Evolutionary conservation across 352 stramenopile genomes (phyloP).

Genomic region (Elongisporangium anandrum): DNA sequence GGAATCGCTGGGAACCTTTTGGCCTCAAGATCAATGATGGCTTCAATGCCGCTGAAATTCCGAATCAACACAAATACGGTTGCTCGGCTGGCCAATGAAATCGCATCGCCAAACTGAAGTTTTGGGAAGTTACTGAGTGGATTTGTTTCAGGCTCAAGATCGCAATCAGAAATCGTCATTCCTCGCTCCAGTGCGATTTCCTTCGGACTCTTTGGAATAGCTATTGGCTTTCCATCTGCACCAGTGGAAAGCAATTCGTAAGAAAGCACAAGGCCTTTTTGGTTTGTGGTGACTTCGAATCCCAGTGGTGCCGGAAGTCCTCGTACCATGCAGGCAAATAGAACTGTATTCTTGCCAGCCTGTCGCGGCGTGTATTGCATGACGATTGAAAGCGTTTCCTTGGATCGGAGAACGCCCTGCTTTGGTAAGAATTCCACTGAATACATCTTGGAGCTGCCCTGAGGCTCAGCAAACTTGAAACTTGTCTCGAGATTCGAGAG

Average conservation of each 20-base stretch:
- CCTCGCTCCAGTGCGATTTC: conserved; percentile 33
- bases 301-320: conserved; percentile 55
- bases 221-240: neutral
- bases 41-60: conserved; percentile 79
- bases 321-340: conserved; percentile 62
- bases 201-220: conserved; percentile 28
- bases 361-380: conserved; percentile 60
- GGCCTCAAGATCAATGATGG: conserved; percentile 48
- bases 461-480: conserved; percentile 74
- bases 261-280: conserved; percentile 76
- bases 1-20: conserved; percentile 38
- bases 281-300: conserved; percentile 53
- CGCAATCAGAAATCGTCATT: conserved; percentile 34
- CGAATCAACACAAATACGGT: conserved; percentile 49
- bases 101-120: conserved; percentile 55
- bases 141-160: conserved; percentile 41
- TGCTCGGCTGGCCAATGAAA: conserved; percentile 53
- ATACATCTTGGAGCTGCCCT: conserved; percentile 45
- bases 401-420: conserved; percentile 48
- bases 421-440: conserved; percentile 38
- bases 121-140: conserved; percentile 31
- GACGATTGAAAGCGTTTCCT: conserved; percentile 43
- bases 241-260: conserved; percentile 45
- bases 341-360: conserved; percentile 36
- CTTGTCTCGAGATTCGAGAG: conserved; percentile 70